Evolutionary conservation across 768 basidiomycete species (phyloP).

Genomic region (Cyclocybe aegerita): DNA sequence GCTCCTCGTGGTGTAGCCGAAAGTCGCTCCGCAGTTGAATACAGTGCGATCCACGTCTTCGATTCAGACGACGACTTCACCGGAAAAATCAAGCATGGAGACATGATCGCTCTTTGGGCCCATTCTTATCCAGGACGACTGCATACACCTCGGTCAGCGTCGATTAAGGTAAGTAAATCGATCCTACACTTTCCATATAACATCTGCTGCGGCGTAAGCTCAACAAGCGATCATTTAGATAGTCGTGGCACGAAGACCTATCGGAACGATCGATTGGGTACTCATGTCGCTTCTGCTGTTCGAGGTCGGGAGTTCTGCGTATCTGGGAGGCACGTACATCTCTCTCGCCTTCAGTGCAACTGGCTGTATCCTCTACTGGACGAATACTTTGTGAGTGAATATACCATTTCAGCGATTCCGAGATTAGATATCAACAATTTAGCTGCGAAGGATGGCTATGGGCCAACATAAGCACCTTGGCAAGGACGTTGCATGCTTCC

Average conservation of each 20-base stretch:
- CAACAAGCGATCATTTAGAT: no score
- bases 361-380: background rate
- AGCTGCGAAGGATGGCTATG: background rate
- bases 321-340: background rate
- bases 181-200: background rate
- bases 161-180: background rate
- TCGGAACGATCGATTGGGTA: background rate
- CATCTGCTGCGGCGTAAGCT: background rate
- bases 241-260: background rate
- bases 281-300: background rate
- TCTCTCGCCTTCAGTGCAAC: background rate
- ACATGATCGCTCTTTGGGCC: conserved; percentile 5
- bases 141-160: background rate
- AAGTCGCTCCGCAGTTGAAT: background rate
- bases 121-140: background rate
- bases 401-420: background rate
- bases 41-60: background rate
- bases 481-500: background rate
- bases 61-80: background rate
- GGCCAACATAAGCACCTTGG: background rate
- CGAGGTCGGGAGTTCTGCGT: background rate
- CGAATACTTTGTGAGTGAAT: background rate
- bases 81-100: background rate
- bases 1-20: background rate
- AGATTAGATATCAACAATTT: background rate